Base-by-base conservation (phyloP, 1,284 basidiomycete species). In the Papiliotrema nemorosa region DNA sequence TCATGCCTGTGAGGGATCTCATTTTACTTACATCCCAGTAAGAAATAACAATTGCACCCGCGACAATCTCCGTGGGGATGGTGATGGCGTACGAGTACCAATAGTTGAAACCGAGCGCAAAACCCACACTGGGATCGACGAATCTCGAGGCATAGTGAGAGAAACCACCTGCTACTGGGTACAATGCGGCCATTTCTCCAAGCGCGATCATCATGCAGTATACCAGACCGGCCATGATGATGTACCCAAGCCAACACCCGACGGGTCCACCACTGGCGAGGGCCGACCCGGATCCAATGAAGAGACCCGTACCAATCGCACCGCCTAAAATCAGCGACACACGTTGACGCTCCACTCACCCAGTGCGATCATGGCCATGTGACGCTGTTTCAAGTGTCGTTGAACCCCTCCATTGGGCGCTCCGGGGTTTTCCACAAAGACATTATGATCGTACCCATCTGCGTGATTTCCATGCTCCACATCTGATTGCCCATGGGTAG, bases 71-170 rank as follows among this genome's bases (percentile, higher is more conserved):
- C 24, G 26, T 22, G 31, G 37, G 38, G n/a, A 43, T 29, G 43
- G 25, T 22, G 25, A 42, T 42, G n/a, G 31, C 24, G 41, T 41
- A 48, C 21, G 42, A 54, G 53, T 49, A 49, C 39, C 27, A 56
- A 46, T 61, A 54, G 52, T 60, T 61, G 4, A 34, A 13, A 12
- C 48, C 48, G 5, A 25, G 7, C 25, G 48, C 48, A 51, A 78
- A 79, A n/a, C 77, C 77, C 10, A 81, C 57, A 7, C 76, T 72
- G 5, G 78, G 77, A 53, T 80, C 77, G 48, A 80, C 75, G 63
- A 81, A 82, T 14, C 80, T 76, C 16, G 69, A 54, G 5, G 67
- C 63, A 44, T 72, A 74, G 52, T 74, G 71, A 10, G 72, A 72
- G 62, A 75, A 74, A 21, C 60, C 69, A 25, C 73, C 73, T 3